Evolutionary conservation across 1,139 yeast genomes (phyloP).

Genomic region (Saccharomyces hybrid): DNA sequence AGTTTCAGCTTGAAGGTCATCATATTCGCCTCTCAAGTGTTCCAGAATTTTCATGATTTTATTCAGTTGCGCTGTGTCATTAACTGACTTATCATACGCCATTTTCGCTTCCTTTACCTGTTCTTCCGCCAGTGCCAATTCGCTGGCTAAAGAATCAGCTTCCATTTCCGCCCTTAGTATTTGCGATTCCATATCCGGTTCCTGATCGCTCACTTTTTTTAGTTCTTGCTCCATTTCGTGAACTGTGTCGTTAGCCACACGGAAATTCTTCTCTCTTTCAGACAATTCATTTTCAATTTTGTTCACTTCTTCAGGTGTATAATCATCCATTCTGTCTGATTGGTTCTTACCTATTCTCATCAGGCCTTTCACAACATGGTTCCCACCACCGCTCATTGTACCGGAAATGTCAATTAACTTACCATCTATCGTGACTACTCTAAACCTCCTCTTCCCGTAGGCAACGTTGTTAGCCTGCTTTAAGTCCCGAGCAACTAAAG

Average conservation of each 20-base stretch:
- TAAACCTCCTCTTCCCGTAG: slow-evolving; percentile 69
- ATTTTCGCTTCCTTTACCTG: slow-evolving; percentile 12
- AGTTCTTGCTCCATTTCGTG: slow-evolving; percentile 56
- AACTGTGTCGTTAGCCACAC: slow-evolving; percentile 44
- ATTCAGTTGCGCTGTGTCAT: slow-evolving; percentile 35
- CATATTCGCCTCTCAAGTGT: slow-evolving; percentile 20
- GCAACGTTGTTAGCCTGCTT: slow-evolving; percentile 84
- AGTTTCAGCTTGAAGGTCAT: slow-evolving; percentile 47
- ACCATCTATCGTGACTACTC: slow-evolving; percentile 92
- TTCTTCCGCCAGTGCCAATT: slow-evolving; percentile 29
- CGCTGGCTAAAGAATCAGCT: slow-evolving; percentile 44
- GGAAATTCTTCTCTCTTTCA: slow-evolving; percentile 50
- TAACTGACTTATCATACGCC: slow-evolving; percentile 10
- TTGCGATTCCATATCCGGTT: slow-evolving; percentile 63
- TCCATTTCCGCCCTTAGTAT: slow-evolving; percentile 59
- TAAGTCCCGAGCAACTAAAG: slow-evolving; percentile 75
- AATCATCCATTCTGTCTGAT: slow-evolving; percentile 17
- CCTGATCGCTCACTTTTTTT: slow-evolving; percentile 50
- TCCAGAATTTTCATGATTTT: slow-evolving; percentile 33
- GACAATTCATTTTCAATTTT: slow-evolving; percentile 47
- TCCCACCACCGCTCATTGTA: slow-evolving; percentile 96
- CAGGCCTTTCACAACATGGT: slow-evolving; percentile 43
- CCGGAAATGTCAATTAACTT: slow-evolving; percentile 92
- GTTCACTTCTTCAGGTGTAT: slow-evolving; percentile 53
- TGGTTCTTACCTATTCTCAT: slow-evolving; percentile 27